Conservation (phyloP, 495 filamentous ascomycete genomes). For the Hyaloscypha finlandica region DNA sequence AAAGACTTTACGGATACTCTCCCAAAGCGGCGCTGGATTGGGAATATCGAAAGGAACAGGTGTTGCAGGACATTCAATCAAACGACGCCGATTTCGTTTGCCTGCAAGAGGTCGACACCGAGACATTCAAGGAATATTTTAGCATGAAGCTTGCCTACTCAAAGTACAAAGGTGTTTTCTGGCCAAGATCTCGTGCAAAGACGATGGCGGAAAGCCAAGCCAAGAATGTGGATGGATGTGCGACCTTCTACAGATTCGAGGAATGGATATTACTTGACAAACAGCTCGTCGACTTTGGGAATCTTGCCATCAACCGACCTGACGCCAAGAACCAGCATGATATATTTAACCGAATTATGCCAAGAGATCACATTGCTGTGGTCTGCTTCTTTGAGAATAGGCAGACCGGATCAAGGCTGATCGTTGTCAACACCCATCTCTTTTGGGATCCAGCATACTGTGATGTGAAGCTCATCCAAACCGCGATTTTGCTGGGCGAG, state of each 20-base stretch:
- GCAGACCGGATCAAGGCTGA: slow-evolving; percentile 80
- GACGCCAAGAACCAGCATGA: slow-evolving; percentile 96
- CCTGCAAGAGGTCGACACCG: slow-evolving; percentile 88
- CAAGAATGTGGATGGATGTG: slow-evolving; percentile 87
- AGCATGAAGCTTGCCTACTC: slow-evolving; percentile 75
- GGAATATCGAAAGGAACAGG: slow-evolving; percentile 80
- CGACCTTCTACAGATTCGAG: slow-evolving; percentile 89
- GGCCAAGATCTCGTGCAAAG: slow-evolving; percentile 80
- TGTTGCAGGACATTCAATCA: slow-evolving; percentile 77
- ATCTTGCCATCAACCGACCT: slow-evolving; percentile 84
- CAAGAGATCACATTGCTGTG: slow-evolving; percentile 92
- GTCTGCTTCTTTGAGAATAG: slow-evolving; percentile 90
- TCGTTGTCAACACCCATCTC: slow-evolving; percentile 90
- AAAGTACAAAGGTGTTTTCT: slow-evolving; percentile 92
- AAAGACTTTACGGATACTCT: slow-evolving; percentile 82
- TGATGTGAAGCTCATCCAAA: slow-evolving; percentile 95
- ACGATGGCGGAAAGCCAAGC: slow-evolving; percentile 91
- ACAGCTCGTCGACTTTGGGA: slow-evolving; percentile 87
- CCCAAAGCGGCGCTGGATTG: slow-evolving; percentile 76
- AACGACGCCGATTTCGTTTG: slow-evolving; percentile 86
- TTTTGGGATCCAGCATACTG: slow-evolving; percentile 89
- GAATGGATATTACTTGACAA: slow-evolving; percentile 95
- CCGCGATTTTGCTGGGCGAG: slow-evolving; percentile 90
- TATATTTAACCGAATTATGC: slow-evolving; percentile 97
- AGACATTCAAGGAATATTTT: slow-evolving; percentile 89